Base-by-base conservation (phyloP, 495 filamentous ascomycete genomes). In the Darksidea phi region DNA sequence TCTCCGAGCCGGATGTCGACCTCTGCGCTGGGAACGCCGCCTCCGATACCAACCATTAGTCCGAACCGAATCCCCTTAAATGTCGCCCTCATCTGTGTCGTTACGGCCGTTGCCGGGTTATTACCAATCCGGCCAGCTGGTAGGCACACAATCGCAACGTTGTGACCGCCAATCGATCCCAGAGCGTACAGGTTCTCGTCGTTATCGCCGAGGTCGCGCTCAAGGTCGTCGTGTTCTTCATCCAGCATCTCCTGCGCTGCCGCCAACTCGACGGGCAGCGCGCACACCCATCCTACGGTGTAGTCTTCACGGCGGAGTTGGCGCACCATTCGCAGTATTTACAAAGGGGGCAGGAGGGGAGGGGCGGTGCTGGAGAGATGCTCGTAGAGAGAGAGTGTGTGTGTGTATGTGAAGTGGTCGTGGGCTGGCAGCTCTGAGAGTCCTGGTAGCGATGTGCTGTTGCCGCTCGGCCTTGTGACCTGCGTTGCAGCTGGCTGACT, bases 21-120 rank as follows among this genome's bases (percentile, higher is more conserved):
- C 21, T 67, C 57, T 8, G 11, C n/a, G 32, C 51, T 73, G 7
- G 77, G 74, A 4, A 72, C 69, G 1, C 76, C 77, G 18, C 75
- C 77, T 8, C 73, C 77, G 26, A 80, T 78, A 15, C 78, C 78
- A 4, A 83, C 78, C 66, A 82, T 76, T 20, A 82, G 67, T 26
- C 72, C 58, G 49, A 78, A 61, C 18, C 72, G 57, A 20, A 82
- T 61, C n/a, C 71, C 70, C 12, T 73, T 67, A 61, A 82, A 83
- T 26, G 50, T 78, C 6, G 64, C 57, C 6, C 70, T 41, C 77
- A 79, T 66, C 46, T 77, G 59, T 24, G 18, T 69, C 2, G 63
- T 73, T 1, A 75, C 71, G 6, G 13, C 60, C 5, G 74, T 67
- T 7, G 72, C 72, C 0, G 68, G 64, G 4, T 57, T 59, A 13